Evolutionary conservation across 164 flowering plant genomes (phyloP), one percentile per base, ranked within the genome.

Genomic region (Magnolia changhungtana): DNA sequence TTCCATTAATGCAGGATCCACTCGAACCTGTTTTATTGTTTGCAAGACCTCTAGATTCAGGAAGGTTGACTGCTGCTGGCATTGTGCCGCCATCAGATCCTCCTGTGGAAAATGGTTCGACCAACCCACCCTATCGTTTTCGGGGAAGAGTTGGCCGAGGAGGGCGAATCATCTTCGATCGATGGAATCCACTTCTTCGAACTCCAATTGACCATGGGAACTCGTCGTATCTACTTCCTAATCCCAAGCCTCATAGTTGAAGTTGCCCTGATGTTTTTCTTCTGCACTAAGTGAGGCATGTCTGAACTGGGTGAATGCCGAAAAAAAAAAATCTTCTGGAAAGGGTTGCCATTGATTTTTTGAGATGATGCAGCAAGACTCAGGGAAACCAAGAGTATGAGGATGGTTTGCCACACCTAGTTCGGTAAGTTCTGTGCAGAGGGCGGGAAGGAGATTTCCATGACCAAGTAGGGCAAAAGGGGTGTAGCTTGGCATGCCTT

Each of bases 71-170:
- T 66, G 91, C 92, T 71, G 90, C 95, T 2, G 97, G 98, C 58
- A 91, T 96, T 18, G 74, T 80, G 37, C 95, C 89, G 2, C 97
- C 97, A 37, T 59, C 88, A n/a, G 84, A 80, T 78, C 76, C 89
- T 68, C 82, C 89, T 21, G 63, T 68, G 1, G 84, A 84, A 73
- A 81, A 83, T 73, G 80, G 80, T 31, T 55, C 82, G 37, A 79
- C 91, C 6, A 20, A 74, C 23, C 82, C 85, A 4, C 72, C 86
- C 24, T 80, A 67, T 76, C 83, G 77, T 63, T 86, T 90, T 52
- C 93, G 78, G 50, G 98, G 97, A 78, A 87, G 99, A 82, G 90
- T 94, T 24, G 98, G 99, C 4, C 86, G 99, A 61, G 99, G 99
- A 11, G 98, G 99, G 1, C 85, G 99, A 24, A 89, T 94, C 50